Conservation (phyloP, 2,329 filamentous ascomycete species). For the Colletotrichum magnum region DNA sequence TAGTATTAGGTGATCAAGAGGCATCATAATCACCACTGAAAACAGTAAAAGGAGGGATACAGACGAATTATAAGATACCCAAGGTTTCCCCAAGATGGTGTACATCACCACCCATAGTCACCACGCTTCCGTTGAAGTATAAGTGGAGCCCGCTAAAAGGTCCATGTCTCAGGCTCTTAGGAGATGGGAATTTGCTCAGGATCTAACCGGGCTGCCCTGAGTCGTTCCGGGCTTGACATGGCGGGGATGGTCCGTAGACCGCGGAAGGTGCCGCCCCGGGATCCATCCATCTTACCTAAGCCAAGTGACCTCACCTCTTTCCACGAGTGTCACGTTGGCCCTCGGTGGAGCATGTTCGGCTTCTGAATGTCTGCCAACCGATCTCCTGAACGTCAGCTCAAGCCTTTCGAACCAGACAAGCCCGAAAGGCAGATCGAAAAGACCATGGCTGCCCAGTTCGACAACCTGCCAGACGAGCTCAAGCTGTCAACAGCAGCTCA, state of each 20-base stretch:
- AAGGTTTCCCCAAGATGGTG: too few species aligned
- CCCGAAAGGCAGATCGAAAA: neutral
- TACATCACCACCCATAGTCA: too few species aligned
- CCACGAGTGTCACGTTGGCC: neutral
- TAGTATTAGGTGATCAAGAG: too few species aligned
- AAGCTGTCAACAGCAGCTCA: conserved; percentile 72
- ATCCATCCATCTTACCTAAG: conserved; percentile 32
- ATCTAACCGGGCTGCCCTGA: too few species aligned
- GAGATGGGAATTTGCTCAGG: too few species aligned
- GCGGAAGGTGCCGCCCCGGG: conserved; percentile 32
- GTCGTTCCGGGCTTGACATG: too few species aligned
- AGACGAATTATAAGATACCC: too few species aligned
- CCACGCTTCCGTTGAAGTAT: too few species aligned
- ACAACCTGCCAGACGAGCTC: conserved; percentile 56
- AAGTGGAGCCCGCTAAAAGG: too few species aligned
- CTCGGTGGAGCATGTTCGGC: conserved; percentile 5
- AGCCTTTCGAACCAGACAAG: neutral
- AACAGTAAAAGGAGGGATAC: too few species aligned
- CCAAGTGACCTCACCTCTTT: conserved; percentile 31
- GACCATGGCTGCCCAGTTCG: conserved; percentile 51
- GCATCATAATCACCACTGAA: too few species aligned
- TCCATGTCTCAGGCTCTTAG: too few species aligned
- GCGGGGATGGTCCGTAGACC: conserved; percentile 4
- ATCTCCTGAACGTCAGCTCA: conserved; percentile 2
- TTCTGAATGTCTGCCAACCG: neutral